A percentile compares a stretch with the other conserved stretches of the same genome.
These are phyloP conservation scores for Stagonosporopsis vannaccii DNA, from an alignment of 2,329 filamentous ascomycete species.

Conservation along the genomic window DNA sequence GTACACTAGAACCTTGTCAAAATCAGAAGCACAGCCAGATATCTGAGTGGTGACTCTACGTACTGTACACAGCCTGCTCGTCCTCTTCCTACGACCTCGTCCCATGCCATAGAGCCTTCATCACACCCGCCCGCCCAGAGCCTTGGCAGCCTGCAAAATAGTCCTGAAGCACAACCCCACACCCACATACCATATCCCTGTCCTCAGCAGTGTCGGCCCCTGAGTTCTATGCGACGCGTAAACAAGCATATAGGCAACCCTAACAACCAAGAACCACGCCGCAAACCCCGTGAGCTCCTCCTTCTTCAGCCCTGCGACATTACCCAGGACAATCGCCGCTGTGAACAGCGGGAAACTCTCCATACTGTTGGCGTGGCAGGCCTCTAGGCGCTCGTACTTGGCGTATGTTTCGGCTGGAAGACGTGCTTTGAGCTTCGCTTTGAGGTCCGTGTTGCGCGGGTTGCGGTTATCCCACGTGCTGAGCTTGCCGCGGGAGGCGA, in stretches of 20 bases:
- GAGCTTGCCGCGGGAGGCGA: conserved; percentile 49
- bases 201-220: conserved; percentile 26
- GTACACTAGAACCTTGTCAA: neutral
- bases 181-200: conserved; percentile 29
- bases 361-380: conserved; percentile 56
- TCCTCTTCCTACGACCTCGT: neutral
- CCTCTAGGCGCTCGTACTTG: conserved; percentile 54
- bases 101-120: neutral
- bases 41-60: neutral
- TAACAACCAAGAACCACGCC: conserved; percentile 45
- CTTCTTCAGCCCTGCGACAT: conserved; percentile 49
- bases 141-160: conserved; percentile 32
- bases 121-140: conserved; percentile 20
- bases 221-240: conserved; percentile 45
- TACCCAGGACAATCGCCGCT: conserved; percentile 53
- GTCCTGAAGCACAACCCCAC: conserved; percentile 32
- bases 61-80: neutral
- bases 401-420: conserved; percentile 49
- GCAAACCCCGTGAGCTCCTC: conserved; percentile 48
- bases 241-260: conserved; percentile 48
- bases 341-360: conserved; percentile 57
- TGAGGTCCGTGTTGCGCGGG: conserved; percentile 48
- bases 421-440: conserved; percentile 46
- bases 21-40: neutral
- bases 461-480: conserved; percentile 54